Percentiles rank a stretch among this genome's conserved stretches.
phyloP scores from a whole-genome alignment of 83 land plant species.

The Diphasiastrum complanatum region DNA sequence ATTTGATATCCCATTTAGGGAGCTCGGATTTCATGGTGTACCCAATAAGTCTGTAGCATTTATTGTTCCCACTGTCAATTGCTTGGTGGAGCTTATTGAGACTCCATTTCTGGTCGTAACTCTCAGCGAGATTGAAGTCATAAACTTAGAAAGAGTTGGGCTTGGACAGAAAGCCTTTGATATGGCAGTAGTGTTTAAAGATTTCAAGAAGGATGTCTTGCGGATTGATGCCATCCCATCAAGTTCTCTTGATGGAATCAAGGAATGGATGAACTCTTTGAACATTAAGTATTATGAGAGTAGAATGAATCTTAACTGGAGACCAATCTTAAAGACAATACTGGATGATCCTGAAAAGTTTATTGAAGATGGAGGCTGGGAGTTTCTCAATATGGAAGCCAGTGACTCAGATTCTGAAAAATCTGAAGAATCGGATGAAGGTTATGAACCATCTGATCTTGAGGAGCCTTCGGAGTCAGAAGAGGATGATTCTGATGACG shows the following conservation, averaged over 20 bases:
- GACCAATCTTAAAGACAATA: conserved; percentile 71
- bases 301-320: conserved; percentile 76
- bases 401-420: conserved; percentile 69
- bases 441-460: conserved; percentile 63
- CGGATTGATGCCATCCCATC: conserved; percentile 84
- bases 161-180: conserved; percentile 86
- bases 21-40: conserved; percentile 89
- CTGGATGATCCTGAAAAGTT: conserved; percentile 73
- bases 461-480: conserved; percentile 68
- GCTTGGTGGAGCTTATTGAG: conserved; percentile 21
- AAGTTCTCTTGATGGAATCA: conserved; percentile 60
- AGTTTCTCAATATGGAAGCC: conserved; percentile 72
- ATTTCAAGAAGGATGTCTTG: conserved; percentile 68
- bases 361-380: conserved; percentile 84
- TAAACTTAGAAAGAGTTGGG: conserved; percentile 78
- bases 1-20: conserved; percentile 86
- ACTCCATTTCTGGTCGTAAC: conserved; percentile 64
- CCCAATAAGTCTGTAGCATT: conserved; percentile 78
- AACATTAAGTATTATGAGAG: conserved; percentile 77
- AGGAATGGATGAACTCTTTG: conserved; percentile 77
- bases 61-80: conserved; percentile 70
- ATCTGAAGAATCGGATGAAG: conserved; percentile 71
- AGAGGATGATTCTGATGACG: conserved; percentile 55
- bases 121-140: conserved; percentile 71
- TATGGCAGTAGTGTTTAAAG: conserved; percentile 80